Evolutionary conservation across 2,329 filamentous ascomycete species (phyloP), one percentile per base, ranked within the genome.

Genomic region (Mariannaea sp.): DNA sequence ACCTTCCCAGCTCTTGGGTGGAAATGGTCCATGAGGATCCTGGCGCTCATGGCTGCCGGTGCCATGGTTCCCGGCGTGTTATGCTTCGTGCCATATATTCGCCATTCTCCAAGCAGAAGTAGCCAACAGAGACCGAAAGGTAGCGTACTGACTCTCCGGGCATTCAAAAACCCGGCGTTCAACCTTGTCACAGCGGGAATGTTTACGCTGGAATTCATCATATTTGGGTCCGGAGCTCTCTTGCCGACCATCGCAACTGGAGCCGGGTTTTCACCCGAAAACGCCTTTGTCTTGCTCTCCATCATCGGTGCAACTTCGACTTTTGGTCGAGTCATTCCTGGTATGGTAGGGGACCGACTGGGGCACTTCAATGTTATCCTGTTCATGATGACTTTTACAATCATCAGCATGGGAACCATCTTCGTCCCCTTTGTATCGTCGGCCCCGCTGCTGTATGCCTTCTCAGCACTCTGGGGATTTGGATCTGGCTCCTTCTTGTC

Each of bases 401-500:
- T 77, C 2, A 24, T 76, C 3, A 65, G 75, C 4, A 79, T 77
- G 65, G 70, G 70, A 0, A 68, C 67, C 0, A 65, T 79, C 5
- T 75, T 78, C 64, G 65, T 80, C 1, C 77, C 78, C 0, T 74
- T 77, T 53, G 77, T 74, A 1, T 70, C 64, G 0, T 67, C 69
- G 13, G 65, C 73, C 4, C 66, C 62, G 0, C 74, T 73, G 0
- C 59, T 80, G 2, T 79, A 78, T 48, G 68, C 67, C 0, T 78
- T 78, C 29, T 68, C 73, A 1, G 75, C 73, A 0, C 58, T 80
- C 0, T 80, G 77, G 64, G 78, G 77, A 0, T 77, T 80, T n/a
- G 76, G 75, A 0, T 77, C 75, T 2, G 77, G 77, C 0, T 74
- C 74, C 0, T 80, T 75, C 65, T 65, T 80, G n/a, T 75, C 74